Conservation (phyloP, 345 rosid genomes). For the Aurinia saxatilis region DNA sequence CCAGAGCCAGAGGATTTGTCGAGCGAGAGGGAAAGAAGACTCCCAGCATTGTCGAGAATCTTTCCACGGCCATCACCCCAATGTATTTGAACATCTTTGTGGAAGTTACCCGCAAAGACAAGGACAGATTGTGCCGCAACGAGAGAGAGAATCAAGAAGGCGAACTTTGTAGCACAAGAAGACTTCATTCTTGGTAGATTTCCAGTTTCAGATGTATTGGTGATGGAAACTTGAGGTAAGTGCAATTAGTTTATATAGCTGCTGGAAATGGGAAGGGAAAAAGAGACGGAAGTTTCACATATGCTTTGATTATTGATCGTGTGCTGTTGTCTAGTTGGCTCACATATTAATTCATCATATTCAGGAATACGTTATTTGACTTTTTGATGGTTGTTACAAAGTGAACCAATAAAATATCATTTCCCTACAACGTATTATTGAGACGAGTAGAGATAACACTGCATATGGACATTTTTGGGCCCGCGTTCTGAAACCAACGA, state of each 20-base stretch:
- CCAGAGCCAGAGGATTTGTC: too few relatives aligned
- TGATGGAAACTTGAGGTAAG: neutral
- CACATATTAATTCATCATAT: neutral
- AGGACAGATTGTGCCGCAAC: constrained; percentile 9
- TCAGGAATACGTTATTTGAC: neutral
- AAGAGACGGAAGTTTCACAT: neutral
- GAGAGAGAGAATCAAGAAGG: constrained; percentile 14
- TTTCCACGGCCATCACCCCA: constrained; percentile 28
- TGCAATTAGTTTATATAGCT: constrained; percentile 16
- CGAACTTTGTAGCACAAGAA: constrained; percentile 14
- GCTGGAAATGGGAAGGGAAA: neutral
- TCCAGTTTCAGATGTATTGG: neutral
- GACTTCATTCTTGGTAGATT: constrained; percentile 6
- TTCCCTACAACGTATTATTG: too few relatives aligned
- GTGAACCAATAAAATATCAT: too few relatives aligned
- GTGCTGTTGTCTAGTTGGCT: neutral
- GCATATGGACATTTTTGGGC: neutral
- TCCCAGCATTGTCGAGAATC: constrained; percentile 16
- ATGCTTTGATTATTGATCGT: neutral
- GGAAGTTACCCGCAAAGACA: constrained; percentile 26
- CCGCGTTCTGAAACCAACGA: neutral
- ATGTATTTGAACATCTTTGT: constrained; percentile 25
- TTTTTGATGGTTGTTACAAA: neutral
- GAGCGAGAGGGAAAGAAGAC: constrained; percentile 25
- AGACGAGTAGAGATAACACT: too few relatives aligned